A percentile compares a stretch with the other conserved stretches of the same genome.
Evolutionary conservation across 1,284 basidiomycete species (phyloP).

Genomic region (Marasmius tenuissimus): DNA sequence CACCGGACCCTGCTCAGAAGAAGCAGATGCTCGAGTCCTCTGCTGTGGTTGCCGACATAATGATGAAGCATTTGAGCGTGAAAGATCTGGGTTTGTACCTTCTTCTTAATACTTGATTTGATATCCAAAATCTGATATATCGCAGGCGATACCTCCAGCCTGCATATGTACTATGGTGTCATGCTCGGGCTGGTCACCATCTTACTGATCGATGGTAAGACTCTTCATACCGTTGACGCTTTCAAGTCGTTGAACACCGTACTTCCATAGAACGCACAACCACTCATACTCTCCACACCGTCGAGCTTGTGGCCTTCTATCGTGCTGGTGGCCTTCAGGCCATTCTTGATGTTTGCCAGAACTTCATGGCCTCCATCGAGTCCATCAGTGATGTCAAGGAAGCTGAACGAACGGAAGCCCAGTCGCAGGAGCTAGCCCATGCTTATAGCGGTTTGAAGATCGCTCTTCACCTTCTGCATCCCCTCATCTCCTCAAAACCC

Average conservation of each 20-base stretch:
- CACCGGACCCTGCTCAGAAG: slow-evolving; percentile 76
- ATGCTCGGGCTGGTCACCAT: slow-evolving; percentile 74
- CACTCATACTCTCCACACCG: slow-evolving; percentile 78
- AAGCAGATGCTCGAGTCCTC: slow-evolving; percentile 77
- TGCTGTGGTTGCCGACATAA: slow-evolving; percentile 66
- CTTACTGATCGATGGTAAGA: slow-evolving; percentile 83
- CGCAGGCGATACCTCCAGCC: slow-evolving; percentile 52
- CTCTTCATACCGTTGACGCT: slow-evolving; percentile 2
- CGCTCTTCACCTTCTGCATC: slow-evolving; percentile 75
- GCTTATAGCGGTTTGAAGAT: slow-evolving; percentile 84
- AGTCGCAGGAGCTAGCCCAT: slow-evolving; percentile 67
- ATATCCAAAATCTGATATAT: slow-evolving; percentile 7
- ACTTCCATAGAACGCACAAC: slow-evolving; percentile 63
- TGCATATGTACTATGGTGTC: slow-evolving; percentile 73
- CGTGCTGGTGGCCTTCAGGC: slow-evolving; percentile 72
- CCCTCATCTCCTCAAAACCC: slow-evolving; percentile 77
- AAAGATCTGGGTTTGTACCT: slow-evolving; percentile 47
- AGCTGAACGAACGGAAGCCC: slow-evolving; percentile 56
- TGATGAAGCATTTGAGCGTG: slow-evolving; percentile 72
- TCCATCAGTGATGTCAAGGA: slow-evolving; percentile 43
- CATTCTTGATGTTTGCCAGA: slow-evolving; percentile 61
- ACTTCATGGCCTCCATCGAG: slow-evolving; percentile 60
- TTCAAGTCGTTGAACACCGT: slow-evolving; percentile 9
- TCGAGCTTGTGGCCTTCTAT: slow-evolving; percentile 78
- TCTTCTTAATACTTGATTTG: slow-evolving; percentile 16